Base-by-base conservation (phyloP, 129 eudicot species). In the Kitagawia praeruptora region DNA sequence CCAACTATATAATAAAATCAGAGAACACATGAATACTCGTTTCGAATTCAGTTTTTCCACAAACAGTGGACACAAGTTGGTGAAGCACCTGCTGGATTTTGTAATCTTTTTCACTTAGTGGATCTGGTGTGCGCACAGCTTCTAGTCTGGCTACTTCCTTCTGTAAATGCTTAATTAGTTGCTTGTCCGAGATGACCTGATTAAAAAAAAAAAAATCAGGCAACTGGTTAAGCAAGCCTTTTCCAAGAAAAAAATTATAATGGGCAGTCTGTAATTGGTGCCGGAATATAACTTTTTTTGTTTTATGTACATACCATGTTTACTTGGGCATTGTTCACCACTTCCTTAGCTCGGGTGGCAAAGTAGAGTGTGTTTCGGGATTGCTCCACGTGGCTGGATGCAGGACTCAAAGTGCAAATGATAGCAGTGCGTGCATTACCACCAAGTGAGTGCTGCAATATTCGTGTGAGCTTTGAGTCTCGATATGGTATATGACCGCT, bases 401-500 rank as follows among this genome's bases (percentile, higher is more conserved):
- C 97, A 23, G 99, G 99, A 75, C 99, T 96, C 93, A 96, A 85
- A 47, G 99, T 96, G 85, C 99, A 96, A 80, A 92, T 90, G 76
- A 96, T 92, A 48, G 99, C 98, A 76, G 99, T 96, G 37, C 99
- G 89, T 11, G 99, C 99, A 92, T 96, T 96, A 28, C 99, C 99
- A 78, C 98, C 99, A 37, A 96, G 80, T 19, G 99, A 96, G 85
- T 92, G 99, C 88, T 92, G 99, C 82, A 96, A 80, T 84, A 96
- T 96, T 53, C 98, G 93, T 74, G 99, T 96, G 54, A 92, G 95
- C 87, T 96, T 96, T 7, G 99, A 96, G 81, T 96, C 99, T 75
- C 99, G 83, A 78, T 92, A 96, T 49, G 99, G 99, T 85, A 96
- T 90, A 77, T 92, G 98, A 31, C 98, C 97, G 69, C 92, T 87